Percentiles rank a stretch among this genome's conserved stretches.
phyloP scores from a whole-genome alignment of 176 grass and related monocot genomes.

The Oryza meridionalis region DNA sequence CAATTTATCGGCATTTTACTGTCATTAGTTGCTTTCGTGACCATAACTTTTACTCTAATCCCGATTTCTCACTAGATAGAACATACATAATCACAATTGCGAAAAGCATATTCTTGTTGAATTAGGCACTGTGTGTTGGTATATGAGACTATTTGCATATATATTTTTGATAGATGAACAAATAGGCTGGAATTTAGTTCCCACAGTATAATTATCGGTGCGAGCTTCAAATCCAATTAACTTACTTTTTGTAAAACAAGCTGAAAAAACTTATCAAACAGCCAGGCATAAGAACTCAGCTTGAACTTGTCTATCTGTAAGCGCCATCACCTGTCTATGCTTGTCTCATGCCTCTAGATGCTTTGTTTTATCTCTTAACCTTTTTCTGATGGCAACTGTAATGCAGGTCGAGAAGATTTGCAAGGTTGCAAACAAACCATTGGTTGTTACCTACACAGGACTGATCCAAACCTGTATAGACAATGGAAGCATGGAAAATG shows the following conservation, averaged over 20 bases:
- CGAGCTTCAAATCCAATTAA: slow-evolving; percentile 21
- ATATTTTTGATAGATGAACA: slow-evolving; percentile 10
- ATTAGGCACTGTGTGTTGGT: slow-evolving; percentile 3
- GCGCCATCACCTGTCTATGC: neutral
- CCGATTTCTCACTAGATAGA: neutral
- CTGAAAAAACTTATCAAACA: neutral
- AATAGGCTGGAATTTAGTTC: slow-evolving; percentile 15
- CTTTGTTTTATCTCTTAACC: slow-evolving; percentile 4
- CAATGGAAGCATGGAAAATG: slow-evolving; percentile 82
- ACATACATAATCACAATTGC: slow-evolving; percentile 1
- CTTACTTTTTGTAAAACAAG: slow-evolving; percentile 7
- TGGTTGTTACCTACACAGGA: slow-evolving; percentile 95
- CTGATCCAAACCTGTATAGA: slow-evolving; percentile 86
- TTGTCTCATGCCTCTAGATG: slow-evolving; percentile 25
- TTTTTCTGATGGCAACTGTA: slow-evolving; percentile 40
- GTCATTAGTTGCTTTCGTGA: slow-evolving; percentile 9
- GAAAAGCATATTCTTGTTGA: slow-evolving; percentile 30
- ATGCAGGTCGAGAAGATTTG: slow-evolving; percentile 93
- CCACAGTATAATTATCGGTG: neutral
- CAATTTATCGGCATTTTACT: neutral
- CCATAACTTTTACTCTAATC: neutral
- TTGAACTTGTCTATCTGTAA: slow-evolving; percentile 9
- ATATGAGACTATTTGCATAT: neutral
- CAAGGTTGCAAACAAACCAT: slow-evolving; percentile 95
- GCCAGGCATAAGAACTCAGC: neutral